Evolutionary conservation across 2,329 filamentous ascomycete species (phyloP), one percentile per base, ranked within the genome.

Genomic region (Neurospora crassa): DNA sequence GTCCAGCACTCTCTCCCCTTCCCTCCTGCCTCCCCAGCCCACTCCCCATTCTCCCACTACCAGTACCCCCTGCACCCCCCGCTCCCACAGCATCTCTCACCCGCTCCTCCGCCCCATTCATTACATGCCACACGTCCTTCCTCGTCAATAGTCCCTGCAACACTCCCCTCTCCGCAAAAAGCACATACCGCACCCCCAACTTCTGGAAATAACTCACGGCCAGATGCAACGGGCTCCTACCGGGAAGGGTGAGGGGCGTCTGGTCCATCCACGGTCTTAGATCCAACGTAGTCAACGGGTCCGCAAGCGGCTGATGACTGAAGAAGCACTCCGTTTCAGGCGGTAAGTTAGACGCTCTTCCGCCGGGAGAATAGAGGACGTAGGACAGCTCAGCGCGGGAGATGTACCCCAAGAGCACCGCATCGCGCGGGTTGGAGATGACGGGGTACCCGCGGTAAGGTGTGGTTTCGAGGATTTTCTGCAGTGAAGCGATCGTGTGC

Each of bases 211-310:
- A 96, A 71, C 88, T 90, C 34, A 96, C 90, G 3, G 92, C 93
- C n/a, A 98, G 87, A 78, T 94, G 90, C 72, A 99, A 89, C 72
- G 86, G 91, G 18, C 90, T 90, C 74, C 90, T 88, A 29, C 89
- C 90, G 59, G 93, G 92, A 20, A 98, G 85, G 0, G 96, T 98
- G 67, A 99, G 92, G 0, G 96, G 96, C 0, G 96, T 99, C 80
- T 97, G 95, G 80, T 99, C 96, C 94, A 99, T 97, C 96, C 96
- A 99, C 2, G 94, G 94, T 8, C 95, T 86, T 12, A 99, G 86
- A 81, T 99, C 96, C 47, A 99, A 88, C 0, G 91, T 94, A 18
- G 89, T 86, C 24, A 87, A 84, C 0, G 92, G 91, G 77, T 97
- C 93, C 0, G 91, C 91, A 70, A 95, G 89, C 2, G 92, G 90